Conservation (phyloP, 257 asterid species). For the Capsicum baccatum region DNA sequence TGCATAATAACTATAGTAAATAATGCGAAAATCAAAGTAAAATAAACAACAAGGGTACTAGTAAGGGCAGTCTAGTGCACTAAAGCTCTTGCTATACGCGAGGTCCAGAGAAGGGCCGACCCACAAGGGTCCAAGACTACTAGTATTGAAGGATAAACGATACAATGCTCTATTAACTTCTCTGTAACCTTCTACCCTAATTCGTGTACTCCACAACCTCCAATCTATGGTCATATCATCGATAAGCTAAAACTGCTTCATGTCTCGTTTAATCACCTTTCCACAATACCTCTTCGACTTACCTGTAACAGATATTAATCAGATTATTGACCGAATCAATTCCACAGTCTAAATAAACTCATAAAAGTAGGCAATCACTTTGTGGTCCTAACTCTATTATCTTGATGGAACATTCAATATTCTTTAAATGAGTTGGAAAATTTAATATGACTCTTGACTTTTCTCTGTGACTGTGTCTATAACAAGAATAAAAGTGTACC, state of each 20-base stretch:
- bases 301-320: background rate
- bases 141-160: background rate
- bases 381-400: background rate
- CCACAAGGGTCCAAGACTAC: background rate
- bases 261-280: background rate
- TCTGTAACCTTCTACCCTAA: background rate
- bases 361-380: background rate
- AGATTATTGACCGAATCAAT: background rate
- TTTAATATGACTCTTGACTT: background rate
- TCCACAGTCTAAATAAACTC: too few species aligned
- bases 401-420: background rate
- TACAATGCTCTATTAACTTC: background rate
- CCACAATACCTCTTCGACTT: too few species aligned
- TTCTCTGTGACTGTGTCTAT: background rate
- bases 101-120: too few species aligned
- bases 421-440: background rate
- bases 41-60: background rate
- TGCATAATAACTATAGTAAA: background rate
- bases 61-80: too few species aligned
- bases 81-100: too few species aligned
- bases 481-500: background rate
- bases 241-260: background rate
- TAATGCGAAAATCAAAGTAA: background rate
- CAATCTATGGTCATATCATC: background rate
- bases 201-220: background rate